Base-by-base conservation (phyloP, 1,284 basidiomycete species). In the Tylopilus sp. region DNA sequence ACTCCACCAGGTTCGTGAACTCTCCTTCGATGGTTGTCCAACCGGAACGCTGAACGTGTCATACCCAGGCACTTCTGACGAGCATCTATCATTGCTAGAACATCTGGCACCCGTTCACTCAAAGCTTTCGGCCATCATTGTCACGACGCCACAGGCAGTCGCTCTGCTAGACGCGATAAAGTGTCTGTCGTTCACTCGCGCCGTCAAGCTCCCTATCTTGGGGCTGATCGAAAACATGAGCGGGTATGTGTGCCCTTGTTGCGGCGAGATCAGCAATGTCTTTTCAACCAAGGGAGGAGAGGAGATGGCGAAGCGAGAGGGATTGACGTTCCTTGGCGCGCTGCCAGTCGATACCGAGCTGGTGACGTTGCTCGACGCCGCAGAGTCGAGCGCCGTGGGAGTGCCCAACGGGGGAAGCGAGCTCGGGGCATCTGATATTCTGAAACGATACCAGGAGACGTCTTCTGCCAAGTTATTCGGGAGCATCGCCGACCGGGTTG, bases 141-240 rank as follows among this genome's bases (percentile, higher is more conserved):
- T 99, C 54, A 97, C 96, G 26, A 99, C 97, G 2, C 97, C 97
- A 10, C 97, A 99, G 73, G 94, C 93, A 13, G 92, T 99, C 33
- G 94, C 96, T 1, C 77, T 99, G 41, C 84, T 92, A 65, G 97
- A 99, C 69, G 93, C 91, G 37, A 84, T 95, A 73, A 97, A 99
- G 71, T 96, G 92, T 55, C 78, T 99, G 49, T 95, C 94, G 37
- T 99, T 99, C 71, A 92, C 95, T 12, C 84, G 86, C 16, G 84
- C 92, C 21, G 89, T 94, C 41, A 76, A 79, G 28, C 74, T 99
- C 9, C 92, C 89, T 5, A 85, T 99, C n/a, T 72, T 97, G 40
- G 97, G 97, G 6, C 70, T 99, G 43, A 86, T 99, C 54, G 97
- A 99, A 67, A 99, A 99, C 71, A 98, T 99, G 97, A 92, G 92